Evolutionary conservation across 768 basidiomycete species (phyloP).

Genomic region (Trametes sanguinea): DNA sequence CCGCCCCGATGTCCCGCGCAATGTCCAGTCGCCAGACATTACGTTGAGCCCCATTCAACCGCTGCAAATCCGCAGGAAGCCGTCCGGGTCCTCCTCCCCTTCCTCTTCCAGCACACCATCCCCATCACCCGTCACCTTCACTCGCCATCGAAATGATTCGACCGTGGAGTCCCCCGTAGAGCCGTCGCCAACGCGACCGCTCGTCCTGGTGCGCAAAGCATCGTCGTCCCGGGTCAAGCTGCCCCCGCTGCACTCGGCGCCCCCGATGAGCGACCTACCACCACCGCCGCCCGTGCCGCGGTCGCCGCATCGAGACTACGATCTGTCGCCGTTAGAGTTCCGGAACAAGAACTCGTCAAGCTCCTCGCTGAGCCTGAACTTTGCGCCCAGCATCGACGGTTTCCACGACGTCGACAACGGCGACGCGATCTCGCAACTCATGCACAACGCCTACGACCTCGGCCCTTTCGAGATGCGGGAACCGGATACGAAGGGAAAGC

Average conservation of each 20-base stretch:
- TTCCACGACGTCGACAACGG: conserved; percentile 20
- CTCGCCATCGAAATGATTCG: conserved; percentile 18
- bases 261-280: conserved; percentile 29
- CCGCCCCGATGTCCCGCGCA: conserved; percentile 8
- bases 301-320: conserved; percentile 20
- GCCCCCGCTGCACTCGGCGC: conserved; percentile 28
- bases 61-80: conserved; percentile 23
- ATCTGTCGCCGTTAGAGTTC: conserved; percentile 24
- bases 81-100: conserved; percentile 24
- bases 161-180: conserved; percentile 19
- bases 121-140: conserved; percentile 20
- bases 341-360: conserved; percentile 29
- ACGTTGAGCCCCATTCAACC: conserved; percentile 14
- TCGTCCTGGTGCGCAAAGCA: conserved; percentile 31
- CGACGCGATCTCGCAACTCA: conserved; percentile 26
- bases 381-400: conserved; percentile 27
- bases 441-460: conserved; percentile 23
- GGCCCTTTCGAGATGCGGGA: conserved; percentile 16
- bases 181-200: conserved; percentile 21
- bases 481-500: conserved; percentile 9
- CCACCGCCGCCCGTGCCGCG: conserved; percentile 24
- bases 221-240: conserved; percentile 28
- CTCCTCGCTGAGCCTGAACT: conserved; percentile 30
- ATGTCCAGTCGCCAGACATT: neutral
- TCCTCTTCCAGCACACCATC: conserved; percentile 22